A percentile compares a stretch with the other conserved stretches of the same genome.
Conservation (phyloP, 2,329 filamentous ascomycete genomes). For the Fusarium palustre region DNA sequence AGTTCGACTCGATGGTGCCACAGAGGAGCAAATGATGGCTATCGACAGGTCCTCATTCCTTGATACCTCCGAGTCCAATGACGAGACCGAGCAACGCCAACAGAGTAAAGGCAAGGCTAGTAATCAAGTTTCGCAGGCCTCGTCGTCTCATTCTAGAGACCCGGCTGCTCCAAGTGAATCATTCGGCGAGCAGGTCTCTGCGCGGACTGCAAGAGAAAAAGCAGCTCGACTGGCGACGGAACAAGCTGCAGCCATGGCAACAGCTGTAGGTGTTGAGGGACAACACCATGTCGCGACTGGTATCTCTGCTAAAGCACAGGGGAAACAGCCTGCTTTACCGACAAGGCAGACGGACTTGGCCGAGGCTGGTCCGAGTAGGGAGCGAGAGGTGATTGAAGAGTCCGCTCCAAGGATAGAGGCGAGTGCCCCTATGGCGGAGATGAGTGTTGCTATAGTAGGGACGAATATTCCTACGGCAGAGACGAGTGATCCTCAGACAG, state of each 20-base stretch:
- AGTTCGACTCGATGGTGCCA: accelerated
- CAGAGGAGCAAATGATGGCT: not conserved
- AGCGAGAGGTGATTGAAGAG: not conserved
- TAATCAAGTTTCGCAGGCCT: not conserved
- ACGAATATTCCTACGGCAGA: not conserved
- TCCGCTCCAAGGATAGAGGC: not conserved
- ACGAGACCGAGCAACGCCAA: not conserved
- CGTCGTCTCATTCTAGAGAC: not conserved
- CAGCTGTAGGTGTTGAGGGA: not conserved
- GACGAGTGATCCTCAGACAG: not conserved
- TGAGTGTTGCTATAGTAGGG: not conserved
- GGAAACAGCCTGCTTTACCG: not conserved
- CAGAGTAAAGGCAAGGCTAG: not conserved
- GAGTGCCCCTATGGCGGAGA: not conserved
- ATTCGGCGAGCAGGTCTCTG: not conserved
- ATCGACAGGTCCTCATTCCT: too few relatives aligned
- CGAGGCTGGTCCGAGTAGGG: constrained; percentile 1
- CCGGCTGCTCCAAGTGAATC: not conserved
- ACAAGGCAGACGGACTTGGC: not conserved
- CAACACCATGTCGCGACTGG: not conserved
- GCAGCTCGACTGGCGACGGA: not conserved
- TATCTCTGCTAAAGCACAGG: not conserved
- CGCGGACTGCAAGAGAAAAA: not conserved
- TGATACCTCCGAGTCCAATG: too few relatives aligned
- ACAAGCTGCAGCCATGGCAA: not conserved